A percentile compares a stretch with the other conserved stretches of the same genome.
Evolutionary conservation across 2,329 filamentous ascomycete species (phyloP).

Genomic region (Stachybotrys chartarum): DNA sequence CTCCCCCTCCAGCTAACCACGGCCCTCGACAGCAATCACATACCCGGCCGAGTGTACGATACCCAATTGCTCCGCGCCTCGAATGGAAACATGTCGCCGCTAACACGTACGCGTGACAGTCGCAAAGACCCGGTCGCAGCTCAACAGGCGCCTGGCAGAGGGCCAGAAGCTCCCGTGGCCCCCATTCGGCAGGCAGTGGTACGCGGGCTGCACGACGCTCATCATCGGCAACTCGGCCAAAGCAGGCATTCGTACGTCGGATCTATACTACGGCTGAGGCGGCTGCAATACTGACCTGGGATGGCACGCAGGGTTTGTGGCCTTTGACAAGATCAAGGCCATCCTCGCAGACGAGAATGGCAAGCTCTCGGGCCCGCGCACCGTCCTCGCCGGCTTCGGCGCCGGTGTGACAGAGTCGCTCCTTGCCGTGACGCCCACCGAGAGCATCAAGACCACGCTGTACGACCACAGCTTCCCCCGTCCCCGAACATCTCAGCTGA

Average conservation of each 20-base stretch:
- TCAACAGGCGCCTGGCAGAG: constrained; percentile 76
- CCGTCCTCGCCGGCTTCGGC: constrained; percentile 88
- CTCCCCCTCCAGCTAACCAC: not conserved
- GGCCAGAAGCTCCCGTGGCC: constrained; percentile 91
- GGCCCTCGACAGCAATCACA: constrained; percentile 58
- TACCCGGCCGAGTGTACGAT: constrained; percentile 85
- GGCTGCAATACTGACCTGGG: no score
- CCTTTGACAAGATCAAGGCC: constrained; percentile 90
- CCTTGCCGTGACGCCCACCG: constrained; percentile 90
- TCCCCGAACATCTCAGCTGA: not conserved
- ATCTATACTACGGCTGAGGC: not conserved
- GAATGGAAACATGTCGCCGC: constrained; percentile 1
- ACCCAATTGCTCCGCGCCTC: constrained; percentile 1
- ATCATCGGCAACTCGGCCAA: constrained; percentile 97
- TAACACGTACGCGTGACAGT: constrained; percentile 41
- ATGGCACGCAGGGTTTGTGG: constrained; percentile 57
- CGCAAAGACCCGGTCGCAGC: constrained; percentile 89
- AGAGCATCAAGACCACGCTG: constrained; percentile 97
- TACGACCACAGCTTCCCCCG: constrained; percentile 19
- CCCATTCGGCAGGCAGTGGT: constrained; percentile 90
- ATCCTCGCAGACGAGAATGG: constrained; percentile 77
- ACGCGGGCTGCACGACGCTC: constrained; percentile 92
- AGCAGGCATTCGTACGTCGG: constrained; percentile 75
- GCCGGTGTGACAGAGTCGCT: constrained; percentile 92
- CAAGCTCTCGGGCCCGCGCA: constrained; percentile 82